A percentile compares a stretch with the other conserved stretches of the same genome.
phyloP scores from a whole-genome alignment of 1,284 basidiomycete species.

The Apiotrichum domesticum region DNA sequence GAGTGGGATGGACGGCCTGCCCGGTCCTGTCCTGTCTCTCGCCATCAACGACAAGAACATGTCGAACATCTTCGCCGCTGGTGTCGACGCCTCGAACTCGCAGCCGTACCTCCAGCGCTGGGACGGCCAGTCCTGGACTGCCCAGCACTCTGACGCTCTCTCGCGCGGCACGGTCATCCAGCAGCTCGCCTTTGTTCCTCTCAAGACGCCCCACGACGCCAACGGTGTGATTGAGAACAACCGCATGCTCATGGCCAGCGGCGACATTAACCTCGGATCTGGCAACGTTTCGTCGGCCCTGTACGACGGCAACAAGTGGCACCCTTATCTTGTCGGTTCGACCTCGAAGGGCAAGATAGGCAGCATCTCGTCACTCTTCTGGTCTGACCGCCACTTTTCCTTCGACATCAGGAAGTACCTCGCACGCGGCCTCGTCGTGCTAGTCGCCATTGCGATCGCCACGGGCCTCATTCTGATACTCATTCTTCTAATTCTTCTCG shows the following conservation, averaged over 20 bases:
- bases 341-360: slow-evolving; percentile 65
- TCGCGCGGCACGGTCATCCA: slow-evolving; percentile 53
- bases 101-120: slow-evolving; percentile 71
- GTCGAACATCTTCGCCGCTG: slow-evolving; percentile 84
- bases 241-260: slow-evolving; percentile 85
- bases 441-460: slow-evolving; percentile 94
- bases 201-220: slow-evolving; percentile 57
- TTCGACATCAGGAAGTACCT: slow-evolving; percentile 70
- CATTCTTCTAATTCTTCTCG: slow-evolving; percentile 81
- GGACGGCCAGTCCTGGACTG: slow-evolving; percentile 69
- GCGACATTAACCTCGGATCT: slow-evolving; percentile 62
- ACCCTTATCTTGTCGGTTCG: slow-evolving; percentile 74
- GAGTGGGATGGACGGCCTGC: slow-evolving; percentile 61
- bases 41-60: slow-evolving; percentile 74
- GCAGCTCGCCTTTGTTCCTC: slow-evolving; percentile 83
- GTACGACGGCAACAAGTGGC: slow-evolving; percentile 76
- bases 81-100: slow-evolving; percentile 60
- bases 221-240: slow-evolving; percentile 67
- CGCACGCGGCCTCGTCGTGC: slow-evolving; percentile 84
- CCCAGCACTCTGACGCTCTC: slow-evolving; percentile 53
- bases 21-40: slow-evolving; percentile 84
- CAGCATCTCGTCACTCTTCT: slow-evolving; percentile 70
- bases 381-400: slow-evolving; percentile 67
- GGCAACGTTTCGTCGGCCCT: slow-evolving; percentile 78
- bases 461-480: slow-evolving; percentile 91